Conservation (phyloP, 164 flowering plant genomes). For the Cinnamomum micranthum region DNA sequence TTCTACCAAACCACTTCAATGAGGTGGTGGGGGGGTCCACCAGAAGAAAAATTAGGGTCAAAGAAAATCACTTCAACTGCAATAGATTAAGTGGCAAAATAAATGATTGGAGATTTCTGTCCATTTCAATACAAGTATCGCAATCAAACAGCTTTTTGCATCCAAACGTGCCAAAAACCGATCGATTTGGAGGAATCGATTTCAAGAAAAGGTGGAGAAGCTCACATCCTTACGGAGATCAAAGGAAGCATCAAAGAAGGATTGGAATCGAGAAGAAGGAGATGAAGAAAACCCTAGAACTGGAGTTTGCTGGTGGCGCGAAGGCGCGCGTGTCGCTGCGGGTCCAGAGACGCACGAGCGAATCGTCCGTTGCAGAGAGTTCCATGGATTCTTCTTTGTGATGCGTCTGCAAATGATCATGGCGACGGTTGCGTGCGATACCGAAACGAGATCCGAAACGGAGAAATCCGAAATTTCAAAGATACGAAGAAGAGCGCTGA, state of each 20-base stretch:
- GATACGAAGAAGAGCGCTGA: too few relatives aligned
- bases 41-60: neutral
- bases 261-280: conserved; percentile 1
- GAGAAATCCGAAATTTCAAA: too few relatives aligned
- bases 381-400: conserved; percentile 9
- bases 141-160: too few relatives aligned
- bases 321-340: conserved; percentile 8
- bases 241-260: conserved; percentile 2
- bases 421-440: neutral
- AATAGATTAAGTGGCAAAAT: too few relatives aligned
- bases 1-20: neutral
- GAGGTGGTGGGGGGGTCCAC: neutral
- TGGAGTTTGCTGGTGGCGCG: conserved; percentile 7
- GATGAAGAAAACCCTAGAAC: conserved; percentile 12
- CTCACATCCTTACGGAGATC: conserved; percentile 16
- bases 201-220: conserved; percentile 2
- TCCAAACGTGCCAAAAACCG: neutral
- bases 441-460: too few relatives aligned
- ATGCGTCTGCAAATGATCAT: conserved; percentile 24
- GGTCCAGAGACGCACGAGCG: conserved; percentile 4
- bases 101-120: too few relatives aligned
- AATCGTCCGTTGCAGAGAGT: conserved; percentile 14
- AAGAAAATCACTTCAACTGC: too few relatives aligned
- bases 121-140: too few relatives aligned
- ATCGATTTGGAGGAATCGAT: neutral